These are phyloP conservation scores for Gomphus sp. DNA, from an alignment of 1,284 basidiomycete species.

Conservation along the genomic window DNA sequence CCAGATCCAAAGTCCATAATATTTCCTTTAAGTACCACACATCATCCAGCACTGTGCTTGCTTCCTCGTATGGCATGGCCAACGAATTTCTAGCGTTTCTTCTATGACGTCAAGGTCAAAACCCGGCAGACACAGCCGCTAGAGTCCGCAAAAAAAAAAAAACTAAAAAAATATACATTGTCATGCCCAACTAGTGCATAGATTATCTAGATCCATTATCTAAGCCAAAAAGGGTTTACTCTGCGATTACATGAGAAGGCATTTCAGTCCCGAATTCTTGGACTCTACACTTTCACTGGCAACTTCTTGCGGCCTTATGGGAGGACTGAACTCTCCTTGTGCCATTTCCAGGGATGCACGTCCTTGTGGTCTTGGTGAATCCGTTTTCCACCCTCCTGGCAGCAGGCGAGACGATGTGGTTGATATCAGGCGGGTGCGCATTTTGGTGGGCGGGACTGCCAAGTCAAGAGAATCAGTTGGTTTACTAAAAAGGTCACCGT, in stretches of 20 bases:
- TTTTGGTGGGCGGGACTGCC: constrained; percentile 14
- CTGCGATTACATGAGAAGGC: background rate
- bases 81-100: background rate
- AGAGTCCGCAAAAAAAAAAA: too few species aligned
- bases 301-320: background rate
- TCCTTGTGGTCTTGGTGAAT: constrained; percentile 28
- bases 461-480: constrained; percentile 11
- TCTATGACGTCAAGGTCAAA: background rate
- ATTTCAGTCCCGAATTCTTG: constrained; percentile 3
- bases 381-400: constrained; percentile 48
- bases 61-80: background rate
- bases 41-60: constrained; percentile 31
- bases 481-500: constrained; percentile 14
- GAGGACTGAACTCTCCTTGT: constrained; percentile 35
- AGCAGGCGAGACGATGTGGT: constrained; percentile 45
- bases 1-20: constrained; percentile 25
- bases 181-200: background rate
- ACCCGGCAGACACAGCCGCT: background rate
- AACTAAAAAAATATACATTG: background rate
- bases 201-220: background rate
- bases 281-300: background rate
- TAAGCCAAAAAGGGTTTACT: background rate
- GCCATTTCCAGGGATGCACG: constrained; percentile 42
- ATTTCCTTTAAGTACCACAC: constrained; percentile 77
- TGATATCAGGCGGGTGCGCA: constrained; percentile 37